A percentile compares a stretch with the other conserved stretches of the same genome.
Conservation (phyloP, 306 rosid genomes). For the Gleditsia sinensis region DNA sequence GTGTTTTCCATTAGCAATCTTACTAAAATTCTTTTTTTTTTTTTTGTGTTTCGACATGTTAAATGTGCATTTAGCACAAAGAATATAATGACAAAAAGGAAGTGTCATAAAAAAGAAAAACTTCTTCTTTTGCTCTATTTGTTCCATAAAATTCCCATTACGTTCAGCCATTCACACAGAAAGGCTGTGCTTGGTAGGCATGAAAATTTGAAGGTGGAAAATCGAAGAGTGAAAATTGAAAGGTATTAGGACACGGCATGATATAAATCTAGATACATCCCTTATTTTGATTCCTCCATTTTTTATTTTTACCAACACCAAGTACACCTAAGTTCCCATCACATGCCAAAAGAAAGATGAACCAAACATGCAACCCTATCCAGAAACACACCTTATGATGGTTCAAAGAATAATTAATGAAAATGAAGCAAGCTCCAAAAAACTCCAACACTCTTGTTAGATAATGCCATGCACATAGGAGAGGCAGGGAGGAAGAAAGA, state of each 20-base stretch:
- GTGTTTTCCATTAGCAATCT: not conserved
- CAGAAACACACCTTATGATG: not conserved
- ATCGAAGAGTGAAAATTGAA: not conserved
- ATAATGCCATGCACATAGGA: conserved; percentile 14
- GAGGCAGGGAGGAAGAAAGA: not conserved
- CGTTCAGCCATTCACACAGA: not conserved
- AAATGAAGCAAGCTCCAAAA: conserved; percentile 2
- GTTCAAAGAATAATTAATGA: not conserved
- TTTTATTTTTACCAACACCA: not conserved
- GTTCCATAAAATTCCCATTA: not conserved
- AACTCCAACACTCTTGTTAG: not conserved
- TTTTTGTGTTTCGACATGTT: not conserved
- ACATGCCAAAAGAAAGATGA: not conserved
- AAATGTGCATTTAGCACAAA: not conserved
- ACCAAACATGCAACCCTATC: not conserved
- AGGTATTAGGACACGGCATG: not conserved
- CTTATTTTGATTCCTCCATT: not conserved
- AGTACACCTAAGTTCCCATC: not conserved
- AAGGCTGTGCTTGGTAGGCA: not conserved
- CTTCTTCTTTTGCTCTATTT: not conserved
- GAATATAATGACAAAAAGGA: not conserved
- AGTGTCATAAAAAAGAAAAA: not conserved
- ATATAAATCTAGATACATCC: not conserved
- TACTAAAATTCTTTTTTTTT: not conserved
- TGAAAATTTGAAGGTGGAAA: not conserved